Percentiles rank a stretch among this genome's conserved stretches.
These are phyloP conservation scores for Pythium dissotocum DNA, from an alignment of 352 stramenopile species.

Conservation along the genomic window DNA sequence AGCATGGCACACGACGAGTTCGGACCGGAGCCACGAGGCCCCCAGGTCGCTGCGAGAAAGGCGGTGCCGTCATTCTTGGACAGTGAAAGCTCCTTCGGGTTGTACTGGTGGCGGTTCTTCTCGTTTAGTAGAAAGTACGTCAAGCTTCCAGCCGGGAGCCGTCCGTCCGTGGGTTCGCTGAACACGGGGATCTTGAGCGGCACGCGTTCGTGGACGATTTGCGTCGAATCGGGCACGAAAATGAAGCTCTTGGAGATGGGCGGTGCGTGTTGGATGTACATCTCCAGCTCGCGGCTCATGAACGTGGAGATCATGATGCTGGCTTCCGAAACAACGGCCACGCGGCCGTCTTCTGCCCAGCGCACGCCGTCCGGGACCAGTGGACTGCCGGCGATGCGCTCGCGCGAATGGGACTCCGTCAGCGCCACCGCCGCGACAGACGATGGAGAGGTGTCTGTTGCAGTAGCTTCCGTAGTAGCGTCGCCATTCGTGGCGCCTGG, in stretches of 20 bases:
- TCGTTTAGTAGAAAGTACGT: slow-evolving; percentile 74
- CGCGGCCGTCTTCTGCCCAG: slow-evolving; percentile 74
- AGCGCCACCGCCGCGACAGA: neutral
- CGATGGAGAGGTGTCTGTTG: neutral
- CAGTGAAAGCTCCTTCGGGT: slow-evolving; percentile 81
- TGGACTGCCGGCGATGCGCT: slow-evolving; percentile 75
- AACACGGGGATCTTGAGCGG: slow-evolving; percentile 52
- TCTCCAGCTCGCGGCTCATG: slow-evolving; percentile 73
- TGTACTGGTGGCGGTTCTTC: slow-evolving; percentile 67
- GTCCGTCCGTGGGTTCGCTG: slow-evolving; percentile 33
- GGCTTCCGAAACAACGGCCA: slow-evolving; percentile 71
- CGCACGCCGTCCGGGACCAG: slow-evolving; percentile 61
- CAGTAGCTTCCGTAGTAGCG: neutral
- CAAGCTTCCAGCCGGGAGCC: slow-evolving; percentile 30
- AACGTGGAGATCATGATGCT: slow-evolving; percentile 83
- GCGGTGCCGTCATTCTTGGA: slow-evolving; percentile 69
- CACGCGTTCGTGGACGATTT: slow-evolving; percentile 40
- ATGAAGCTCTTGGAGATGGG: slow-evolving; percentile 83
- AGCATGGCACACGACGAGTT: slow-evolving; percentile 73
- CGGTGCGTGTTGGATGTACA: slow-evolving; percentile 77
- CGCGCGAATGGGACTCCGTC: slow-evolving; percentile 34
- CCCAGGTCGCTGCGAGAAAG: slow-evolving; percentile 68
- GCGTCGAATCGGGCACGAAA: slow-evolving; percentile 51
- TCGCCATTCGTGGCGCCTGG: neutral
- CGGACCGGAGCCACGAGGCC: slow-evolving; percentile 67